Percentiles rank a stretch among this genome's conserved stretches.
Conservation (phyloP, 257 asterid genomes). For the Solanum medicagineum region DNA sequence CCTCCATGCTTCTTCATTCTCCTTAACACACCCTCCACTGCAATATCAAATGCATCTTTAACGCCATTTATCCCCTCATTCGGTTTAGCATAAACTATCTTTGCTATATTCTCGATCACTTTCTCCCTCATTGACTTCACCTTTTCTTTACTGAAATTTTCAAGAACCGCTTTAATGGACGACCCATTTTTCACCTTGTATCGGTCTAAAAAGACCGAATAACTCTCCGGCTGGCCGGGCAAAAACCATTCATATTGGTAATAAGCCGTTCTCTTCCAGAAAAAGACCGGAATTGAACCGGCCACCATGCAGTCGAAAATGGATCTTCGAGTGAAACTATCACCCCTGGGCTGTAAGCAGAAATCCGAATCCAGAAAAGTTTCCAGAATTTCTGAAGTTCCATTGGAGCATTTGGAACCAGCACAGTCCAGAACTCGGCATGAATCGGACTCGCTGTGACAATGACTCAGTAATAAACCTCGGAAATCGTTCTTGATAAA, state of each 20-base stretch:
- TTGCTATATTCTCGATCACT: slow-evolving; percentile 47
- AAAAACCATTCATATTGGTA: slow-evolving; percentile 71
- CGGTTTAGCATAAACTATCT: slow-evolving; percentile 39
- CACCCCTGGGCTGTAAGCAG: slow-evolving; percentile 88
- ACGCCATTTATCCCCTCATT: slow-evolving; percentile 40
- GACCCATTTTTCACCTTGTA: slow-evolving; percentile 50
- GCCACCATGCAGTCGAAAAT: slow-evolving; percentile 89
- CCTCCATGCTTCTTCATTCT: slow-evolving; percentile 29
- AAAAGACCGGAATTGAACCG: slow-evolving; percentile 81
- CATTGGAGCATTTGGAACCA: slow-evolving; percentile 48
- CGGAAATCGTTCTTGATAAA: slow-evolving; percentile 49
- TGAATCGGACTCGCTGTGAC: slow-evolving; percentile 29
- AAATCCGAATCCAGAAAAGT: slow-evolving; percentile 63
- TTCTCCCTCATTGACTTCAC: slow-evolving; percentile 52
- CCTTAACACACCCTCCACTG: slow-evolving; percentile 55
- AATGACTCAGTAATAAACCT: slow-evolving; percentile 38
- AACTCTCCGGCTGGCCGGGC: slow-evolving; percentile 54
- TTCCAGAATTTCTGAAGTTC: slow-evolving; percentile 45
- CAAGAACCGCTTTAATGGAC: slow-evolving; percentile 31
- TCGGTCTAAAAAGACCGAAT: slow-evolving; percentile 67
- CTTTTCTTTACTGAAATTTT: slow-evolving; percentile 23
- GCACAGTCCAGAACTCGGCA: slow-evolving; percentile 72
- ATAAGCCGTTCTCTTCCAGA: slow-evolving; percentile 72
- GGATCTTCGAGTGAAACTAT: slow-evolving; percentile 67
- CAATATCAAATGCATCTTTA: slow-evolving; percentile 72